Evolutionary conservation across 2,329 filamentous ascomycete species (phyloP).

Genomic region (Fusarium sp.): DNA sequence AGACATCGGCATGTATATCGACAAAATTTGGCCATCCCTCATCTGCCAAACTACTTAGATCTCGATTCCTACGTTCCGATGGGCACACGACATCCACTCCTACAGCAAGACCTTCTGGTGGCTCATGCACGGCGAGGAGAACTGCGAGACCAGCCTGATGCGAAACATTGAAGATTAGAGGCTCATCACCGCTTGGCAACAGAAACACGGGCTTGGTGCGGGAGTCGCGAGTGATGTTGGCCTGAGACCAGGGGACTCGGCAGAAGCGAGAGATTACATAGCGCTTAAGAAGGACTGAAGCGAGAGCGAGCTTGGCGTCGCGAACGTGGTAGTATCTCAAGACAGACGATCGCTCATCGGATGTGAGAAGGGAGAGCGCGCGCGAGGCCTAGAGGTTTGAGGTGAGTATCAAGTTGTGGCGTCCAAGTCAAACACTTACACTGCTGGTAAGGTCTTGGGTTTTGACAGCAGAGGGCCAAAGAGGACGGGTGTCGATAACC

Average conservation of each 20-base stretch:
- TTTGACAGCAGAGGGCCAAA: conserved; percentile 67
- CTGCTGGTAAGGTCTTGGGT: conserved; percentile 62
- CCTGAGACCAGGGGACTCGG: conserved; percentile 71
- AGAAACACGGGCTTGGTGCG: conserved; percentile 67
- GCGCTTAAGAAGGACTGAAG: conserved; percentile 80
- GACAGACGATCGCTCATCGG: conserved; percentile 68
- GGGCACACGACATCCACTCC: conserved; percentile 84
- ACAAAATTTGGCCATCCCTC: conserved; percentile 77
- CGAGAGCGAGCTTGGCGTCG: conserved; percentile 82
- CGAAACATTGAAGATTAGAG: conserved; percentile 79
- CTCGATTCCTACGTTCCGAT: conserved; percentile 74
- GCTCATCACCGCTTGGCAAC: conserved; percentile 62
- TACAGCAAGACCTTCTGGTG: conserved; percentile 60
- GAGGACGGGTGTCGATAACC: conserved; percentile 70
- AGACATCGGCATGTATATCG: conserved; percentile 79
- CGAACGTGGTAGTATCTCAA: conserved; percentile 74
- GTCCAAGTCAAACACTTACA: conserved; percentile 53
- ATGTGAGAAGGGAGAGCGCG: conserved; percentile 65
- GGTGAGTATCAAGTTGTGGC: conserved; percentile 8
- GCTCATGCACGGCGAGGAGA: conserved; percentile 67
- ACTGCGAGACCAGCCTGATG: conserved; percentile 83
- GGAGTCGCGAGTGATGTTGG: conserved; percentile 68
- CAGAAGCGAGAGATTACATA: conserved; percentile 72
- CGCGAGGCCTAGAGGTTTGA: conserved; percentile 61
- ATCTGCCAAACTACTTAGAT: conserved; percentile 67